Base-by-base conservation (phyloP, 306 rosid genomes). In the Prunus dulcis region DNA sequence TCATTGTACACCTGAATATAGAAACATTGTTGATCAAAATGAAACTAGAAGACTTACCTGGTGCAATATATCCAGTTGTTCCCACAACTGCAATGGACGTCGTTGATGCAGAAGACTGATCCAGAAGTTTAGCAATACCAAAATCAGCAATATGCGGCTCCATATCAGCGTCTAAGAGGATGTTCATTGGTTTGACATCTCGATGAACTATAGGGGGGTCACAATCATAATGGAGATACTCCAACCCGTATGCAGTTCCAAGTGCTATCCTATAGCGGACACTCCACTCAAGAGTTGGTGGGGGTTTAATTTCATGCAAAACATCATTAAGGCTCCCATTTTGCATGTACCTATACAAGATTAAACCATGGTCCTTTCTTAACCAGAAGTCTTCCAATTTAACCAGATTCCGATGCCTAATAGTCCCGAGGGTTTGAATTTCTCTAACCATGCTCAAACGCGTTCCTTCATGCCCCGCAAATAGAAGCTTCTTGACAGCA, bases 281-380 rank as follows among this genome's bases (percentile, higher is more conserved):
- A 52, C 30, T 73, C 97, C 98, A 94, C 73, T 86, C 86, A 43
- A 94, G 83, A 50, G 76, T 60, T 14, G 53, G 79, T 41, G 67
- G 77, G 14, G 93, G 94, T 46, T 55, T 73, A 64, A 76, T 84
- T 85, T 81, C 90, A 65, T 90, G 94, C 77, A 91, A 78, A 9
- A 82, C 88, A 79, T 94, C 96, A 71, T 91, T 84, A 55, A 93
- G 97, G 84, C 98, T 91, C 51, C 98, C 98, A 81, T 93, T 91
- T 75, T 81, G 81, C 97, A 91, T 86, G 88, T 86, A 89, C 41
- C 19, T 68, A n/a, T 94, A 94, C 85, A 90, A 73, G 77, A 94
- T 81, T 22, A 94, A 74, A 74, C 97, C 94, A 45, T 82, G 80
- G 67, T 90, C 91, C 32, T 87, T 82, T 49, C 79, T 70, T 7